Base-by-base conservation (phyloP, 176 grass and related monocot species). In the Avena sativa region DNA sequence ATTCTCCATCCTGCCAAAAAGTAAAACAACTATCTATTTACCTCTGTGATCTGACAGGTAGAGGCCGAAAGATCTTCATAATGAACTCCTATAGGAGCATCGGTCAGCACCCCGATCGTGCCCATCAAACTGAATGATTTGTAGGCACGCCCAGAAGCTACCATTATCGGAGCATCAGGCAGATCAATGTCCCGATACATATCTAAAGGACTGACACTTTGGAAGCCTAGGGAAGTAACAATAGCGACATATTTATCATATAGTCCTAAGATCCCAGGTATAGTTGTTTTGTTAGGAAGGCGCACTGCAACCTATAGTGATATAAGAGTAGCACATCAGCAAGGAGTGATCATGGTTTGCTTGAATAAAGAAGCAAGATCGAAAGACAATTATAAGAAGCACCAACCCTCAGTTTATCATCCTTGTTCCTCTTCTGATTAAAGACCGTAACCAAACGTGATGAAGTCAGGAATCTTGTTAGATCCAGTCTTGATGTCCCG, bases 391-490 rank as follows among this genome's bases (percentile, higher is more conserved):
- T 23, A 48, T 76, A 76, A 23, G 59, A 21, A 88, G 71, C 46
- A 65, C 58, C 15, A 67, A 88, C 86, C 71, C 8, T 77, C 49
- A 88, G 48, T 32, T 83, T 34, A 78, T 88, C 80, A 69, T 88
- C 61, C n/a, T 6, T 59, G 28, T 88, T 76, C 69, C 80, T 83
- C 13, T 67, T 32, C 1, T 21, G 0, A 11, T 58, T 48, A 51
- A 83, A 83, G 30, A 14, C 23, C 48, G 0, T 23, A 77, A 53
- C 36, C 36, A 88, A 83, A 58, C 20, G 2, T 36, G 80, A 51
- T 25, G 60, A 88, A 58, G 80, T 88, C 79, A 88, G 79, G 82
- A 88, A 76, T 77, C 79, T 88, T 76, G 86, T 83, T 57, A 57
- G 72, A 0, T 3, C 5, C 8, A 58, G 25, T 11, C 69, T 47